Conservation (phyloP, 305 asterid genomes). For the Rubia balearica region DNA sequence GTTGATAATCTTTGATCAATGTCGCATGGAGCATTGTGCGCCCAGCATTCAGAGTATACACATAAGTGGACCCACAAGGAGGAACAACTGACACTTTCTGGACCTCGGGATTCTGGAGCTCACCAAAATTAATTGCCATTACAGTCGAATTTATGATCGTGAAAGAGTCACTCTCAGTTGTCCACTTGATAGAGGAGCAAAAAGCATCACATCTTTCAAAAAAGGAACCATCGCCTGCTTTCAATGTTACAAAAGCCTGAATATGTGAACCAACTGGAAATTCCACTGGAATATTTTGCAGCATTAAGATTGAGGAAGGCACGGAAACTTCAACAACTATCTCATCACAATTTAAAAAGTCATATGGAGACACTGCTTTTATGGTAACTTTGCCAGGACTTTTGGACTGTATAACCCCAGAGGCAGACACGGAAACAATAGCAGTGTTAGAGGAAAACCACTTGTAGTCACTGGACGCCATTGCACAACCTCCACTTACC, state of each 20-base stretch:
- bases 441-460: conserved; percentile 81
- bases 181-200: conserved; percentile 58
- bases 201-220: conserved; percentile 82
- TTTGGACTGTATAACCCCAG: conserved; percentile 73
- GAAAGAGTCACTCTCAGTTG: conserved; percentile 60
- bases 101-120: conserved; percentile 30
- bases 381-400: conserved; percentile 76
- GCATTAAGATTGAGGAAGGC: conserved; percentile 58
- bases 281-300: conserved; percentile 80
- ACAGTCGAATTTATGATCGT: conserved; percentile 46
- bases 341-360: conserved; percentile 69
- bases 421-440: conserved; percentile 66
- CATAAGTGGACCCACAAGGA: conserved; percentile 67
- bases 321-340: conserved; percentile 61
- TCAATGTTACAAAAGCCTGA: conserved; percentile 61
- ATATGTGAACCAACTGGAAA: conserved; percentile 66
- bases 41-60: conserved; percentile 61
- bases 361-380: conserved; percentile 67
- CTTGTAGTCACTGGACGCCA: conserved; percentile 71
- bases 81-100: conserved; percentile 37
- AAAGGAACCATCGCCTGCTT: conserved; percentile 51
- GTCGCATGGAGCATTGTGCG: conserved; percentile 63
- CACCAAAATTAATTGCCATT: conserved; percentile 29
- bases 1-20: conserved; percentile 50
- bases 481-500: conserved; percentile 84